These are phyloP conservation scores for Arthrobotrys conoides DNA, from an alignment of 2,329 filamentous ascomycete species.

Conservation along the genomic window DNA sequence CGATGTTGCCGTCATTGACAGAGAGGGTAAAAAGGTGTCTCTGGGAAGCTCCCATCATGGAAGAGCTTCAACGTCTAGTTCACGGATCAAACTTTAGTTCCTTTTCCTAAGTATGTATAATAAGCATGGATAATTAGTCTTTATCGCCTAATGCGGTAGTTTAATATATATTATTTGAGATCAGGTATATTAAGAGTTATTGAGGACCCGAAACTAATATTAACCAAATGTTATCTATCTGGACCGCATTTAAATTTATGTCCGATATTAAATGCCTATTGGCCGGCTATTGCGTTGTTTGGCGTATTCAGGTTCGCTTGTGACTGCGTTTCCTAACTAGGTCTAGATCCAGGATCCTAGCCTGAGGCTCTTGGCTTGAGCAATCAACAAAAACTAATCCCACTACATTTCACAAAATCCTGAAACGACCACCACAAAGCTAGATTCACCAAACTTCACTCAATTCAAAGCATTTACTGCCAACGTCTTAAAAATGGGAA, in stretches of 20 bases:
- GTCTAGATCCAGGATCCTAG: background rate
- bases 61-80: background rate
- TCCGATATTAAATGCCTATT: no score
- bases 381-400: constrained; percentile 9
- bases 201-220: no score
- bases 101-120: background rate
- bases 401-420: background rate
- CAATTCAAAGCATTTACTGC: background rate
- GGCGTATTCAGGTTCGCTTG: no score
- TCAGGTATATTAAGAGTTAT: no score
- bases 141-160: no score
- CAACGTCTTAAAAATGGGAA: constrained; percentile 51
- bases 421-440: constrained; percentile 22
- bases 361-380: constrained; percentile 4
- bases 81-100: constrained; percentile 39
- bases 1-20: constrained; percentile 33
- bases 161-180: constrained; percentile 8
- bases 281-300: constrained; percentile 1
- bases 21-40: constrained; percentile 17
- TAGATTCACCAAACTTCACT: constrained; percentile 3
- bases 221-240: no score
- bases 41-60: background rate
- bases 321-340: constrained; percentile 17
- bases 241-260: no score
- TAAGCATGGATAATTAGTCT: no score